Conservation (phyloP, 768 basidiomycete species). For the Lentinus brumalis region DNA sequence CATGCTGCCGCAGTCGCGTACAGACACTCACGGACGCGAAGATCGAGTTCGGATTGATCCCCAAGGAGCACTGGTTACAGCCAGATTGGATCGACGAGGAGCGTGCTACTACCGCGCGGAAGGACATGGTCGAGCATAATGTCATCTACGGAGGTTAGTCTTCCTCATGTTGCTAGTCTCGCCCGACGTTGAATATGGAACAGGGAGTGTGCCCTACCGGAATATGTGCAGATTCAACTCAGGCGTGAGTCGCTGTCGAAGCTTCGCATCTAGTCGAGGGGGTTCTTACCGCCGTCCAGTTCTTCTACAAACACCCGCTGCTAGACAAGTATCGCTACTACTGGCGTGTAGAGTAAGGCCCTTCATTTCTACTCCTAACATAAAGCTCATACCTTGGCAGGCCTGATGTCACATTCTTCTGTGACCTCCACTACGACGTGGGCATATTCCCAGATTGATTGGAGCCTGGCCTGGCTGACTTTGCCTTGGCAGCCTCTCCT, state of each 20-base stretch:
- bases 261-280: background rate
- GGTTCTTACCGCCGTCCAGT: constrained; percentile 30
- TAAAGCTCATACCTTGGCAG: constrained; percentile 23
- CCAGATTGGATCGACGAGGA: constrained; percentile 71
- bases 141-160: constrained; percentile 56
- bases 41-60: constrained; percentile 80
- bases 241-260: constrained; percentile 53
- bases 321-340: constrained; percentile 41
- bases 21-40: constrained; percentile 59
- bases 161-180: constrained; percentile 5
- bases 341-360: constrained; percentile 54
- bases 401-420: constrained; percentile 60
- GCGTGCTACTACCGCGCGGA: constrained; percentile 47
- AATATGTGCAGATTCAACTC: constrained; percentile 98
- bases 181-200: background rate
- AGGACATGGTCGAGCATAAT: constrained; percentile 56
- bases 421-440: constrained; percentile 53
- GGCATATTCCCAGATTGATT: background rate
- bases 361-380: too few relatives aligned
- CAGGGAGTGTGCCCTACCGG: constrained; percentile 80
- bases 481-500: constrained; percentile 46
- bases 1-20: constrained; percentile 52
- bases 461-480: background rate
- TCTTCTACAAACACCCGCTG: constrained; percentile 57
- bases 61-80: constrained; percentile 76